Evolutionary conservation across 805 yeast genomes (phyloP), one percentile per base, ranked within the genome.

Genomic region (Kluyveromyces nonfermentans): DNA sequence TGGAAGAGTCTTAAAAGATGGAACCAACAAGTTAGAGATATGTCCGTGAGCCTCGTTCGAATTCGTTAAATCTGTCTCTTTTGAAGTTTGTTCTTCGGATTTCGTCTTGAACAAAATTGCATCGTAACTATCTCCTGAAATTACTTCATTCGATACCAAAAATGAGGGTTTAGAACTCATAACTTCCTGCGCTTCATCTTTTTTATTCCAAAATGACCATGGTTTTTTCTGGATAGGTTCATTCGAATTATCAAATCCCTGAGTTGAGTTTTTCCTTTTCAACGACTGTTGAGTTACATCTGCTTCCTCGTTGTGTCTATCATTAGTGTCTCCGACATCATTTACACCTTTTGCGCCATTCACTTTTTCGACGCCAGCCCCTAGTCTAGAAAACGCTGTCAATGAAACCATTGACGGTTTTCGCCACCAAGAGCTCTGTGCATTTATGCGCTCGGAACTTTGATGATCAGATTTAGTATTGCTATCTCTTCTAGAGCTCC

Each of bases 1-100:
- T 1, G 67, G 67, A 17, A 62, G 35, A 7, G 57, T 46, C 8
- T 61, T 59, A 41, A 62, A 59, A 34, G 43, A 41, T 3, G 67
- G 67, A 2, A 59, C 61, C 7, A 62, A 52, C 21, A 61, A 52
- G 41, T 62, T 62, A 1, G 58, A 58, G 18, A 43, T 45, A 28
- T 40, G 42, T 30, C 49, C 49, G 36, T 49, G 54, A n/a, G 43
- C 46, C 16, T 50, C 55, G 14, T 40, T 42, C 17, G 36, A 34
- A 35, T 39, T 39, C 35, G 46, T 32, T 34, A 35, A 14, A 18
- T 35, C 46, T 34, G 35, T 41, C 35, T 45, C 50, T 16, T 44
- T 46, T 15, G 48, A 38, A 1, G 48, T 41, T 10, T 48, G 49
- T 16, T 51, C 46, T 21, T 46, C 48, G 7, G 50, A 39, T 35